Evolutionary conservation across 2,329 filamentous ascomycete genomes (phyloP).

Genomic region (Colletotrichum sp.): DNA sequence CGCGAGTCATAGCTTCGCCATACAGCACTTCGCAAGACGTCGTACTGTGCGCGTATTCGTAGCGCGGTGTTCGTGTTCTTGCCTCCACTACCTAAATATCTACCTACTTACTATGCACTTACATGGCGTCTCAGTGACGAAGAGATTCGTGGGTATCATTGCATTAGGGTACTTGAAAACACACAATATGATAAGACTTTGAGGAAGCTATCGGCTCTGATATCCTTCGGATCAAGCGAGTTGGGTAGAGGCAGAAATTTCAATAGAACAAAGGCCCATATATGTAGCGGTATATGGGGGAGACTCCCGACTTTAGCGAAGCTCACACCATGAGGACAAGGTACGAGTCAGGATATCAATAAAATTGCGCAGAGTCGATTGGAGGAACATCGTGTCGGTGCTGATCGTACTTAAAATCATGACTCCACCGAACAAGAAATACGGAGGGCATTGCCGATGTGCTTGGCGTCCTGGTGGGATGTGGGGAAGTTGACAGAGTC

Average conservation of each 20-base stretch:
- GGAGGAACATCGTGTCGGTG: fast-evolving
- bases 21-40: fast-evolving
- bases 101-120: neutral
- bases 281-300: neutral
- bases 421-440: neutral
- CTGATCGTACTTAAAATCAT: neutral
- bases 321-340: neutral
- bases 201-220: too few species aligned
- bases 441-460: neutral
- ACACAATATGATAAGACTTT: too few species aligned
- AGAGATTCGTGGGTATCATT: too few species aligned
- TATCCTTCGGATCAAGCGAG: too few species aligned
- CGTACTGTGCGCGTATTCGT: neutral
- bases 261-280: neutral
- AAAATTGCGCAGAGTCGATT: neutral
- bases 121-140: too few species aligned
- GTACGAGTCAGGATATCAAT: neutral
- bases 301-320: neutral
- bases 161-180: too few species aligned
- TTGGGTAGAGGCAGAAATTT: neutral
- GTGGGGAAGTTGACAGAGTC: neutral
- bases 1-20: neutral
- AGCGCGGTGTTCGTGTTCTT: neutral
- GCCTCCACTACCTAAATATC: too few species aligned
- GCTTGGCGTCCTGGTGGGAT: neutral